phyloP scores from a whole-genome alignment of 2,329 filamentous ascomycete genomes.

The Colletotrichum agaves region DNA sequence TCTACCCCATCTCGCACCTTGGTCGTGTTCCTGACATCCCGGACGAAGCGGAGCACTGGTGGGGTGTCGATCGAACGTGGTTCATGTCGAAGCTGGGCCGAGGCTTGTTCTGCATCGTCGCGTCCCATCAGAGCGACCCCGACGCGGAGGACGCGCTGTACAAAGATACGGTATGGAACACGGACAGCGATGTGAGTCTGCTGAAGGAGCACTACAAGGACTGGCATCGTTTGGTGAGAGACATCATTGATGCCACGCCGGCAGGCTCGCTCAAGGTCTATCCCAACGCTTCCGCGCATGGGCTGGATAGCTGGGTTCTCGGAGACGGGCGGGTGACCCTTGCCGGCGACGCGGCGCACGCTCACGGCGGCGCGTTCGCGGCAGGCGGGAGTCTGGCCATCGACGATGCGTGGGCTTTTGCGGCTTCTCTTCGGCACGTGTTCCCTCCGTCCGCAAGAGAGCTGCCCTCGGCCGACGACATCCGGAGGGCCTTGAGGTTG shows the following conservation, averaged over 20 bases:
- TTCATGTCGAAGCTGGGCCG: slow-evolving; percentile 56
- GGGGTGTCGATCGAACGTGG: slow-evolving; percentile 54
- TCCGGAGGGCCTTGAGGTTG: slow-evolving; percentile 47
- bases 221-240: slow-evolving; percentile 55
- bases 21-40: slow-evolving; percentile 51
- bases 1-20: slow-evolving; percentile 54
- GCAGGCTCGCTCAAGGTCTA: slow-evolving; percentile 49
- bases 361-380: slow-evolving; percentile 54
- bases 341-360: slow-evolving; percentile 53
- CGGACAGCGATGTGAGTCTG: slow-evolving; percentile 48
- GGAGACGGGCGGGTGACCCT: slow-evolving; percentile 48
- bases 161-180: slow-evolving; percentile 51
- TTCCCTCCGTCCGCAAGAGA: slow-evolving; percentile 40
- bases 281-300: slow-evolving; percentile 54
- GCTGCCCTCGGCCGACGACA: slow-evolving; percentile 34
- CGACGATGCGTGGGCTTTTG: slow-evolving; percentile 55
- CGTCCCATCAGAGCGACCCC: slow-evolving; percentile 51
- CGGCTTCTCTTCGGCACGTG: slow-evolving; percentile 50
- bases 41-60: slow-evolving; percentile 56
- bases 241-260: slow-evolving; percentile 53
- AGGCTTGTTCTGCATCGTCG: slow-evolving; percentile 56
- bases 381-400: slow-evolving; percentile 53
- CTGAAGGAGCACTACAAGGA: slow-evolving; percentile 51
- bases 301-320: slow-evolving; percentile 55
- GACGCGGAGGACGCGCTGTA: slow-evolving; percentile 45